Conservation (phyloP, 345 rosid species). For the Raphanus raphanistrum region DNA sequence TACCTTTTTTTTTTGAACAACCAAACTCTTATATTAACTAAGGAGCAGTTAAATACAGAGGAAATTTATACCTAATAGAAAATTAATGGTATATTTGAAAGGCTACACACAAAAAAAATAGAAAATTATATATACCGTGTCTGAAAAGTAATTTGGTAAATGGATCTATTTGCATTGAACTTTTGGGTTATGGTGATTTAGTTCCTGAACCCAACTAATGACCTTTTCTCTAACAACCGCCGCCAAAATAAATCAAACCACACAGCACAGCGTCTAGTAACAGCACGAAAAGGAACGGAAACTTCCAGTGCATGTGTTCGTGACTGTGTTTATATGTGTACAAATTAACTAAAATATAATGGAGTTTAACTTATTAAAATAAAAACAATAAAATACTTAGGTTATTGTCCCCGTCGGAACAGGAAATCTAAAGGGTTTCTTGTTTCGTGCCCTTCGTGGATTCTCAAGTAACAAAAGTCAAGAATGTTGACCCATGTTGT, state of each 20-base stretch:
- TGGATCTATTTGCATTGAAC: constrained; percentile 23
- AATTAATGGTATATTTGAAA: constrained; percentile 12
- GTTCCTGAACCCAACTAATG: constrained; percentile 38
- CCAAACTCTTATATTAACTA: too few relatives aligned
- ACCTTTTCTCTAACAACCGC: constrained; percentile 38
- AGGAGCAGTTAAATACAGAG: too few relatives aligned
- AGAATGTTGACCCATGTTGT: constrained; percentile 39
- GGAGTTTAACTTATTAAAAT: constrained; percentile 2
- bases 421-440: constrained; percentile 33
- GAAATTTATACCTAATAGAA: too few relatives aligned
- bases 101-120: constrained; percentile 5
- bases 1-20: too few relatives aligned
- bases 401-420: constrained; percentile 36
- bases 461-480: constrained; percentile 40
- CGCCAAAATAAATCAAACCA: constrained; percentile 26
- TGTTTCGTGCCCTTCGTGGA: constrained; percentile 38
- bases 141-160: constrained; percentile 27
- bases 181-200: constrained; percentile 22
- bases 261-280: constrained; percentile 6
- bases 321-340: constrained; percentile 21
- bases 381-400: not conserved
- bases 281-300: constrained; percentile 32
- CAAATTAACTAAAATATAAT: constrained; percentile 11
- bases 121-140: not conserved
- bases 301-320: constrained; percentile 36